These are phyloP conservation scores for Boletus pseudo-olivaceus DNA, from an alignment of 768 basidiomycete species.

Conservation along the genomic window DNA sequence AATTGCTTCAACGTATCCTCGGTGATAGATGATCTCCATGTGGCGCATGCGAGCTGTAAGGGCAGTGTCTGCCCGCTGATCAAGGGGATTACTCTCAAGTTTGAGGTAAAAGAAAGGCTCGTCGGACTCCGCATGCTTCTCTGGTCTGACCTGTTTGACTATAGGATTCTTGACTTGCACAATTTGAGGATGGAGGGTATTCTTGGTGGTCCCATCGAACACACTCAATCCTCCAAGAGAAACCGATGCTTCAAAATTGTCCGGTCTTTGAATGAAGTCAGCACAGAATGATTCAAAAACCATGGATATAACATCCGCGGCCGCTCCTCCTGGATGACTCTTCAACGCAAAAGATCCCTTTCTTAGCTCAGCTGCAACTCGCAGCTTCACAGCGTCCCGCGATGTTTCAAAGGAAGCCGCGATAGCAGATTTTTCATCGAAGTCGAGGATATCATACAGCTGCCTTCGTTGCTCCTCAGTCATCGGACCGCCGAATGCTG, in stretches of 20 bases:
- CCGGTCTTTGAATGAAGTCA: slow-evolving; percentile 76
- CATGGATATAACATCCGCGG: slow-evolving; percentile 75
- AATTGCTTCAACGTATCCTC: slow-evolving; percentile 88
- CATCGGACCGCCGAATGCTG: slow-evolving; percentile 63
- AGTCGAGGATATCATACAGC: slow-evolving; percentile 87
- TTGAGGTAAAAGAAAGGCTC: slow-evolving; percentile 85
- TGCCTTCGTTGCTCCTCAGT: slow-evolving; percentile 88
- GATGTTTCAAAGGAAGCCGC: slow-evolving; percentile 67
- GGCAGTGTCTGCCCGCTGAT: slow-evolving; percentile 87
- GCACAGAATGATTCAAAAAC: slow-evolving; percentile 87
- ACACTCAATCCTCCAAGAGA: slow-evolving; percentile 85
- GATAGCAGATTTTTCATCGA: slow-evolving; percentile 81
- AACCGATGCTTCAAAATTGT: slow-evolving; percentile 81
- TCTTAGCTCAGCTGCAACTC: slow-evolving; percentile 72
- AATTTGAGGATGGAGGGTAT: slow-evolving; percentile 84
- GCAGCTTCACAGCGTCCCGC: slow-evolving; percentile 74
- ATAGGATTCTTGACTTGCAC: slow-evolving; percentile 68
- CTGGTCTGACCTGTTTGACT: slow-evolving; percentile 34
- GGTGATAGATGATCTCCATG: slow-evolving; percentile 96
- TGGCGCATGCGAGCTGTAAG: slow-evolving; percentile 88
- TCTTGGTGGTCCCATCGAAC: slow-evolving; percentile 83
- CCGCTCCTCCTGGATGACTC: slow-evolving; percentile 60
- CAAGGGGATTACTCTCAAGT: slow-evolving; percentile 89
- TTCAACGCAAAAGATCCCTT: slow-evolving; percentile 86
- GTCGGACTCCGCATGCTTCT: slow-evolving; percentile 25